These are phyloP conservation scores for Fabrea salina DNA, from an alignment of 169 alveolate species.

Conservation along the genomic window DNA sequence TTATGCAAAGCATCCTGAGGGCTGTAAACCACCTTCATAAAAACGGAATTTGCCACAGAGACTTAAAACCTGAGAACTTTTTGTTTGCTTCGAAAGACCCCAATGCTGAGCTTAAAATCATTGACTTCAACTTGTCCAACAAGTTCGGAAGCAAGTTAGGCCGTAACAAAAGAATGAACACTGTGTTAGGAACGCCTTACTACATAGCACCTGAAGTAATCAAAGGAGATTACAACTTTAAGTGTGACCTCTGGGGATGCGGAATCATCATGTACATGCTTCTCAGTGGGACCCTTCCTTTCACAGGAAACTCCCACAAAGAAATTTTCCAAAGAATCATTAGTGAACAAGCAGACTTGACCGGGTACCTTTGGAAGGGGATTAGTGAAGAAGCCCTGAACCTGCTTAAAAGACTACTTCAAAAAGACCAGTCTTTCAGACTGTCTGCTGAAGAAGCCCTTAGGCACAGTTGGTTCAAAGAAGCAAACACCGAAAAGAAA, in stretches of 20 bases:
- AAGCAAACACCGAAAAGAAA: neutral
- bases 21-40: slow-evolving; percentile 60
- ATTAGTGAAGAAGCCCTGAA: slow-evolving; percentile 43
- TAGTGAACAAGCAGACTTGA: slow-evolving; percentile 34
- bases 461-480: slow-evolving; percentile 49
- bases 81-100: slow-evolving; percentile 57
- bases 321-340: slow-evolving; percentile 44
- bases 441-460: slow-evolving; percentile 44
- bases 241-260: slow-evolving; percentile 69
- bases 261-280: slow-evolving; percentile 71
- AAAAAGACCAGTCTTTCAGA: slow-evolving; percentile 38
- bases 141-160: slow-evolving; percentile 18
- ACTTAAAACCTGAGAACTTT: slow-evolving; percentile 80
- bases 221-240: slow-evolving; percentile 18
- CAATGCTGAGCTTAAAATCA: slow-evolving; percentile 59
- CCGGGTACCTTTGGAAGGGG: slow-evolving; percentile 35
- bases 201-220: slow-evolving; percentile 79
- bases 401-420: slow-evolving; percentile 40
- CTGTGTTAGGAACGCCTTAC: slow-evolving; percentile 58
- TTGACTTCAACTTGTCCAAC: slow-evolving; percentile 71
- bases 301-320: slow-evolving; percentile 51
- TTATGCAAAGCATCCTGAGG: slow-evolving; percentile 53
- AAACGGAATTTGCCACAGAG: slow-evolving; percentile 65
- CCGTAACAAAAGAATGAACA: too few species aligned
- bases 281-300: slow-evolving; percentile 70